phyloP scores from a whole-genome alignment of 495 filamentous ascomycete genomes.

The Aspergillus heteromorphus region DNA sequence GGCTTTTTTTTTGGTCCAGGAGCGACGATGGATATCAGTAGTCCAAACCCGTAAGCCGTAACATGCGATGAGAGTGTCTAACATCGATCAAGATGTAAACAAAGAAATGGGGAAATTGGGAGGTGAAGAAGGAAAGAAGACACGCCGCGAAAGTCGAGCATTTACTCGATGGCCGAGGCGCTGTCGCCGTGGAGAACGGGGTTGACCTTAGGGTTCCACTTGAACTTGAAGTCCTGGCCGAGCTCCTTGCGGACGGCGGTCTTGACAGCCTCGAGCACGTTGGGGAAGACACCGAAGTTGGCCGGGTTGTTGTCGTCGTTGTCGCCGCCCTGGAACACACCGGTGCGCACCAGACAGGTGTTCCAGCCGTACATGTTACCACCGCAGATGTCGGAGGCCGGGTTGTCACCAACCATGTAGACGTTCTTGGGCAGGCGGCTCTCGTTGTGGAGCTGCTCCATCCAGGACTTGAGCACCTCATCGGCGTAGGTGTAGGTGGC shows the following conservation, averaged over 20 bases:
- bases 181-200: conserved; percentile 55
- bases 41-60: conserved; percentile 16
- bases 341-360: conserved; percentile 61
- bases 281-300: conserved; percentile 52
- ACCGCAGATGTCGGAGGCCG: conserved; percentile 70
- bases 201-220: conserved; percentile 58
- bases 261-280: conserved; percentile 52
- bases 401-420: conserved; percentile 83
- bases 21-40: conserved; percentile 31
- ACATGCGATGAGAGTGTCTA: conserved; percentile 4
- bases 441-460: conserved; percentile 70
- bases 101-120: conserved; percentile 5
- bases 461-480: conserved; percentile 68
- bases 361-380: conserved; percentile 83
- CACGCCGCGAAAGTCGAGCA: background rate
- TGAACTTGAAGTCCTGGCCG: conserved; percentile 52
- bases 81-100: conserved; percentile 2
- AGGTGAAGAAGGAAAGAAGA: background rate
- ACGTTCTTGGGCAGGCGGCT: conserved; percentile 64
- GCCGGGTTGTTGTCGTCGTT: conserved; percentile 55
- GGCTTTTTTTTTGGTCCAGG: background rate
- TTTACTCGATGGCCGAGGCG: conserved; percentile 51
- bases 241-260: conserved; percentile 51
- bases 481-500: conserved; percentile 80
- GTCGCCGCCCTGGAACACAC: conserved; percentile 54